Conservation (phyloP, 306 rosid genomes). For the Lupinus albus region DNA sequence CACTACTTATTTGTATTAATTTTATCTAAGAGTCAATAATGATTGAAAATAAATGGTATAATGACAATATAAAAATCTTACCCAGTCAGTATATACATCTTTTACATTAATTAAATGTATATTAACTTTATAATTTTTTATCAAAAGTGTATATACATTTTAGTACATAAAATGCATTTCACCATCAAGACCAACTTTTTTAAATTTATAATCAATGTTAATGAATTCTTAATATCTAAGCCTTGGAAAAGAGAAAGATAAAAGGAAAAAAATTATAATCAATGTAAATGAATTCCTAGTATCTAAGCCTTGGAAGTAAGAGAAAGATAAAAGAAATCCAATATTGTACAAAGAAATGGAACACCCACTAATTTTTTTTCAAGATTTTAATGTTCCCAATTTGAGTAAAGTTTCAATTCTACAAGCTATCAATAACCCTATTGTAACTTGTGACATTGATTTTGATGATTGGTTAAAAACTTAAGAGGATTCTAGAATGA, state of each 20-base stretch:
- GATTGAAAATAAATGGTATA: too few relatives aligned
- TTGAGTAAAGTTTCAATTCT: constrained; percentile 37
- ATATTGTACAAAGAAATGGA: constrained; percentile 54
- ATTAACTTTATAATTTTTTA: too few relatives aligned
- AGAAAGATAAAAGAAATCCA: constrained; percentile 47
- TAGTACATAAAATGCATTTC: too few relatives aligned
- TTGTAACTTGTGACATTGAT: constrained; percentile 20
- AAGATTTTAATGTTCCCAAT: constrained; percentile 46
- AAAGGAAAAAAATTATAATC: constrained; percentile 43
- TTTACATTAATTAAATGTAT: too few relatives aligned
- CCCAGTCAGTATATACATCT: too few relatives aligned
- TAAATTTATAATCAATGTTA: constrained; percentile 36
- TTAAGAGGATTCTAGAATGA: constrained; percentile 76
- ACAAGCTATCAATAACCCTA: constrained; percentile 38
- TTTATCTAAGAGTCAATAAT: too few relatives aligned
- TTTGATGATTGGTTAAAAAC: constrained; percentile 36
- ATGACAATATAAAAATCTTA: too few relatives aligned
- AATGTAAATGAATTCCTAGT: constrained; percentile 44
- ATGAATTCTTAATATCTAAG: constrained; percentile 45
- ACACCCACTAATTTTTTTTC: constrained; percentile 62
- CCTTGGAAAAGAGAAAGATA: constrained; percentile 37
- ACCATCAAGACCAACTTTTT: too few relatives aligned
- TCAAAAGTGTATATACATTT: too few relatives aligned
- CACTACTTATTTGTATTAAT: too few relatives aligned
- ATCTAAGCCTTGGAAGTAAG: constrained; percentile 34